These are phyloP conservation scores for Gossypium davidsonii DNA, from an alignment of 441 rosid species.

Conservation along the genomic window DNA sequence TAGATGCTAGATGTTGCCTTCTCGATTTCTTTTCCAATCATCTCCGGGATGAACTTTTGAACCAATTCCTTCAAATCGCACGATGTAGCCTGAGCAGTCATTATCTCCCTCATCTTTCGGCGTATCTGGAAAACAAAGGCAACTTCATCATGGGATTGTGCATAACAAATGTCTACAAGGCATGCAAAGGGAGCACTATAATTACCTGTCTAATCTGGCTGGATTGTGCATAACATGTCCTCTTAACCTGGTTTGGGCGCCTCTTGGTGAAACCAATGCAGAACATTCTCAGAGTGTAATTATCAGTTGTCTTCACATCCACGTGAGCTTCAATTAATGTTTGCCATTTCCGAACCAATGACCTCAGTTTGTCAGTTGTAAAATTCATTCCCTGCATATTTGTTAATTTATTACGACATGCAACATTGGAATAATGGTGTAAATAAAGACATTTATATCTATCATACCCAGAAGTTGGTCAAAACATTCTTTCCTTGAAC, in stretches of 20 bases:
- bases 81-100: constrained; percentile 50
- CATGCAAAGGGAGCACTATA: not conserved
- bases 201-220: constrained; percentile 77
- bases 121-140: constrained; percentile 38
- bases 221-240: constrained; percentile 84
- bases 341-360: constrained; percentile 84
- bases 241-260: constrained; percentile 78
- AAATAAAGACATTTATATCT: not conserved
- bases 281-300: constrained; percentile 69
- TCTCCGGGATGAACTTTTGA: constrained; percentile 36
- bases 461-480: constrained; percentile 85
- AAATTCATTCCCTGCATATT: constrained; percentile 49
- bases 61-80: constrained; percentile 66
- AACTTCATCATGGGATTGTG: not conserved
- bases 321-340: constrained; percentile 79
- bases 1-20: constrained; percentile 45
- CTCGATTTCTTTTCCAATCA: too few relatives aligned
- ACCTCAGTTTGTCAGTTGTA: constrained; percentile 83
- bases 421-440: not conserved
- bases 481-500: constrained; percentile 84
- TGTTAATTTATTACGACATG: not conserved
- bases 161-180: not conserved
- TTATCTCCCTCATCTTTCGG: constrained; percentile 62
- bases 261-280: constrained; percentile 88
- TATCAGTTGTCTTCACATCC: constrained; percentile 85